A percentile compares a stretch with the other conserved stretches of the same genome.
Conservation (phyloP, 1,284 basidiomycete genomes). For the Boletus mariae region DNA sequence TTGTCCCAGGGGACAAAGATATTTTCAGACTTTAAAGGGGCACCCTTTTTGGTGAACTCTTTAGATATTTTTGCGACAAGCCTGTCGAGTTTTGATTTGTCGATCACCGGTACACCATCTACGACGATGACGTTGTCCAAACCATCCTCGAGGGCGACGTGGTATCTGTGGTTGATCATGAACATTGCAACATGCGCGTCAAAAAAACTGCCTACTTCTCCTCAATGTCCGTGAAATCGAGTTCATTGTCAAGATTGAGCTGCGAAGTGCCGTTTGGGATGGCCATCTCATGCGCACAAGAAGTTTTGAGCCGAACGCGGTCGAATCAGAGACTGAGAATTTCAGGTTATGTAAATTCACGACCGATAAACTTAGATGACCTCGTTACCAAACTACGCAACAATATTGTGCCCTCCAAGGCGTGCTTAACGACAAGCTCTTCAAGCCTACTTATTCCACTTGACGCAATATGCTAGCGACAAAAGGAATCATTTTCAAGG, state of each 20-base stretch:
- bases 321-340: neutral
- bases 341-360: neutral
- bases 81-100: conserved; percentile 75
- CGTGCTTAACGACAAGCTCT: too few species aligned
- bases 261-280: conserved; percentile 29
- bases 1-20: conserved; percentile 87
- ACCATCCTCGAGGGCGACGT: conserved; percentile 74
- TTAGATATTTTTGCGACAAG: conserved; percentile 78
- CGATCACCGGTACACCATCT: conserved; percentile 85
- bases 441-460: too few species aligned
- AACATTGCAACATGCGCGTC: conserved; percentile 4
- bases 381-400: neutral
- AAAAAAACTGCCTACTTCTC: conserved; percentile 59
- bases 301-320: conserved; percentile 1
- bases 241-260: conserved; percentile 57
- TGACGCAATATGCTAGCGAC: too few species aligned
- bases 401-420: neutral
- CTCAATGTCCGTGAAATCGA: conserved; percentile 95
- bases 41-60: conserved; percentile 79
- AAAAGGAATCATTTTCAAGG: neutral
- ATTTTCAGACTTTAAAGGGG: conserved; percentile 70
- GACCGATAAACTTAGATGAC: neutral
- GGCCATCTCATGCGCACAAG: conserved; percentile 20
- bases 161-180: conserved; percentile 55
- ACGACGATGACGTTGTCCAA: conserved; percentile 87